Percentiles rank a stretch among this genome's conserved stretches.
Conservation (phyloP, 2,329 filamentous ascomycete species). For the Parafenestella ontariensis region DNA sequence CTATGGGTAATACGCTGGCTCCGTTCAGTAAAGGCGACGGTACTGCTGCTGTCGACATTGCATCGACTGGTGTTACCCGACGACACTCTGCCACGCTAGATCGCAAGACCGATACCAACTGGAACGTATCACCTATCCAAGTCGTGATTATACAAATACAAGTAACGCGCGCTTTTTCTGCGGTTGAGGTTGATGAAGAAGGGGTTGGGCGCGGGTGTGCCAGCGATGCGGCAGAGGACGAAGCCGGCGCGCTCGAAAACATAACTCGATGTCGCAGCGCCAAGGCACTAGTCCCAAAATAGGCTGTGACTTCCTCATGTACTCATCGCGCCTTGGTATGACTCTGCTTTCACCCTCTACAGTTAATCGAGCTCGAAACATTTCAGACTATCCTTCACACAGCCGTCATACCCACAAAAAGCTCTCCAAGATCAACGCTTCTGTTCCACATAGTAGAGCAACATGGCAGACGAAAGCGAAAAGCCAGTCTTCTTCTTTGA, state of each 20-base stretch:
- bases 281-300: conserved; percentile 24
- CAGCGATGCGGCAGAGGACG: not conserved
- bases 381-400: not conserved
- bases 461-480: conserved; percentile 37
- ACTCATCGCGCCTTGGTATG: conserved; percentile 16
- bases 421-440: not conserved
- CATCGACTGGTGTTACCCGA: conserved; percentile 29
- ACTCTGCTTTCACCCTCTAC: conserved; percentile 5
- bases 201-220: conserved; percentile 24
- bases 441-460: not conserved
- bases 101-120: conserved; percentile 25
- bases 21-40: conserved; percentile 42
- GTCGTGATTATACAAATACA: conserved; percentile 37
- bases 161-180: conserved; percentile 23
- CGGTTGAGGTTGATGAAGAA: conserved; percentile 30
- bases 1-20: conserved; percentile 45
- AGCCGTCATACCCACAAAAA: not conserved
- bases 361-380: not conserved
- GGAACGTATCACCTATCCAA: conserved; percentile 10
- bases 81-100: conserved; percentile 24
- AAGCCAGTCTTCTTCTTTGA: conserved; percentile 78
- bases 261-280: not conserved
- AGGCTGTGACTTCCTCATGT: conserved; percentile 7
- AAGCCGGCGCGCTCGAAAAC: not conserved
- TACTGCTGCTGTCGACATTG: conserved; percentile 42